Evolutionary conservation across 139 green algal species (phyloP).

Genomic region (Trebouxia sp.): DNA sequence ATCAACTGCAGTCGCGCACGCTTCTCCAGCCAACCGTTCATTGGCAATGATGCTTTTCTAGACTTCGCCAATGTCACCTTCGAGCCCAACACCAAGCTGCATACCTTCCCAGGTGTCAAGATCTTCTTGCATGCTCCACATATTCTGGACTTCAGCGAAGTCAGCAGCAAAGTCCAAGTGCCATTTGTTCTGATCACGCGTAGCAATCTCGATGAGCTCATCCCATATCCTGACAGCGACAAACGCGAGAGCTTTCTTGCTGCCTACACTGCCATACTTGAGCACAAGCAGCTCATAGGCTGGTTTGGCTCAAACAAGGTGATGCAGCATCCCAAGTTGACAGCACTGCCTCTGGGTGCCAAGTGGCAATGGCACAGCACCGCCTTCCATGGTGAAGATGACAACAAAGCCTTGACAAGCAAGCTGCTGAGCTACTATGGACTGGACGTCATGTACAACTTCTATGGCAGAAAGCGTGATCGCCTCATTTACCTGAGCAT

Average conservation of each 20-base stretch:
- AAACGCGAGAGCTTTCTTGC: background rate
- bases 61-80: background rate
- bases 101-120: background rate
- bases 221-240: background rate
- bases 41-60: constrained; percentile 1
- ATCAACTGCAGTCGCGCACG: background rate
- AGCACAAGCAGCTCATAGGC: background rate
- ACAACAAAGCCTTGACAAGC: background rate
- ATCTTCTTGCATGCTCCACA: background rate
- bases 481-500: background rate
- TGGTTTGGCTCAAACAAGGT: constrained; percentile 1
- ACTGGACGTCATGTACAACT: background rate
- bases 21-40: background rate
- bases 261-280: background rate
- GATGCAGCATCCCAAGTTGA: background rate
- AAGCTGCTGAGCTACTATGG: constrained; percentile 9
- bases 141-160: background rate
- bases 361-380: constrained; percentile 7
- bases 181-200: background rate
- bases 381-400: constrained; percentile 11
- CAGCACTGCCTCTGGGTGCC: background rate
- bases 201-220: background rate
- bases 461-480: background rate
- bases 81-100: background rate
- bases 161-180: background rate